Evolutionary conservation across 441 rosid genomes (phyloP).

Genomic region (Erodium texanum): DNA sequence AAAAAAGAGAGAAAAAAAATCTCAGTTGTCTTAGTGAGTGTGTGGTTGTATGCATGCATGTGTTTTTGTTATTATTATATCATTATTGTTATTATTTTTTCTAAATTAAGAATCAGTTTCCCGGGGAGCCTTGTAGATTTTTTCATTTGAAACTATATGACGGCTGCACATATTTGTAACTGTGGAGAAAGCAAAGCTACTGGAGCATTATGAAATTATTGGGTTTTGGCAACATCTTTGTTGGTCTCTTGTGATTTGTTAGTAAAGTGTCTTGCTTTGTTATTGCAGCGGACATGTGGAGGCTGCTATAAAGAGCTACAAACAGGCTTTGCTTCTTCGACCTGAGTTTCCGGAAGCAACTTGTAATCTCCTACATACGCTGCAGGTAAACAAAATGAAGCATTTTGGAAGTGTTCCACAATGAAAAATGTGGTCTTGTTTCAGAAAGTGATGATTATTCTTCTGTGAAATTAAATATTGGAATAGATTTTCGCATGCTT

Average conservation of each 20-base stretch:
- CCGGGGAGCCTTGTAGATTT: neutral
- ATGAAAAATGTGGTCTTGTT: neutral
- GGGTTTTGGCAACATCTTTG: neutral
- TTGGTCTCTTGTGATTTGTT: neutral
- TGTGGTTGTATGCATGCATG: neutral
- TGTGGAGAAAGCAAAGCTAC: neutral
- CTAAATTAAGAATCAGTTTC: neutral
- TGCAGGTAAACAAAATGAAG: conserved; percentile 47
- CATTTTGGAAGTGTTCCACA: neutral
- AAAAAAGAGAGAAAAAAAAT: neutral
- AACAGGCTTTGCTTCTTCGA: conserved; percentile 74
- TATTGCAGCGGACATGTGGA: conserved; percentile 75
- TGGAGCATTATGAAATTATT: neutral
- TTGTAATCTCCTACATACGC: conserved; percentile 87
- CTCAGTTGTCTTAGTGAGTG: neutral
- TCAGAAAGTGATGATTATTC: neutral
- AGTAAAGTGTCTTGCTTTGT: neutral
- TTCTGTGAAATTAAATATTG: neutral
- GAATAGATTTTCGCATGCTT: neutral
- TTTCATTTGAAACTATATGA: neutral
- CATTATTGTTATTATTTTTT: too few species aligned
- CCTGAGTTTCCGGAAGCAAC: conserved; percentile 98
- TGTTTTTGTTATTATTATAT: neutral
- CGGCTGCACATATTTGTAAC: neutral
- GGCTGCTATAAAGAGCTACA: conserved; percentile 88